These are phyloP conservation scores for Penicillium fuscoglaucum DNA, from an alignment of 2,329 filamentous ascomycete genomes.

Conservation along the genomic window DNA sequence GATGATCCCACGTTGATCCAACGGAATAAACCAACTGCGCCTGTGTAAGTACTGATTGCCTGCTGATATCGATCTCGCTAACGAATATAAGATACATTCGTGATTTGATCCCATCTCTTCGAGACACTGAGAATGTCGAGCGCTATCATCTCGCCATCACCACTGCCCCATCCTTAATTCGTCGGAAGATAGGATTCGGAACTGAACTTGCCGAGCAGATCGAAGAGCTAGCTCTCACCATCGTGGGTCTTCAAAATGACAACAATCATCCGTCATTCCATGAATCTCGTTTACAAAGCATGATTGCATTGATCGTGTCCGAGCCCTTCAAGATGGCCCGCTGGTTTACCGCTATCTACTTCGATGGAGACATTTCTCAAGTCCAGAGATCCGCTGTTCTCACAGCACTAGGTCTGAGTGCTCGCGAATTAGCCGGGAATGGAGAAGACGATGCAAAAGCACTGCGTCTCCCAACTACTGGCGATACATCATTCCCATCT, in stretches of 20 bases:
- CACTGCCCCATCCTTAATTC: constrained; percentile 76
- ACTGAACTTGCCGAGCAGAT: constrained; percentile 83
- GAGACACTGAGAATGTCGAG: constrained; percentile 81
- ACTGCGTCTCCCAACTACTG: constrained; percentile 34
- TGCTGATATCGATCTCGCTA: neutral
- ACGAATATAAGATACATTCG: constrained; percentile 65
- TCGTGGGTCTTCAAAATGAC: constrained; percentile 81
- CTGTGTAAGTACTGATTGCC: constrained; percentile 58
- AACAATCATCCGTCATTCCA: constrained; percentile 79
- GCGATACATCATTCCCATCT: constrained; percentile 67
- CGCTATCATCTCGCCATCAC: constrained; percentile 76
- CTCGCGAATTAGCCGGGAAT: constrained; percentile 80
- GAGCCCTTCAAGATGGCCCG: constrained; percentile 75
- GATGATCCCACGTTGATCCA: constrained; percentile 87
- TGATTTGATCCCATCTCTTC: constrained; percentile 75
- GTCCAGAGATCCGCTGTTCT: constrained; percentile 80
- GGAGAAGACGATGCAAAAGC: constrained; percentile 54
- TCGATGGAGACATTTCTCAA: constrained; percentile 88
- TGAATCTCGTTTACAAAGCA: constrained; percentile 71
- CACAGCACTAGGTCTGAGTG: constrained; percentile 75
- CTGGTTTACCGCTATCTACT: constrained; percentile 83
- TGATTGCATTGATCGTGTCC: constrained; percentile 78
- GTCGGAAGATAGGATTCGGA: constrained; percentile 84
- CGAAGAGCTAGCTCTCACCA: constrained; percentile 72
- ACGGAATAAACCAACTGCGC: constrained; percentile 76